Base-by-base conservation (phyloP, 1,284 basidiomycete genomes). In the Melanopsichium pennsylvanicum region DNA sequence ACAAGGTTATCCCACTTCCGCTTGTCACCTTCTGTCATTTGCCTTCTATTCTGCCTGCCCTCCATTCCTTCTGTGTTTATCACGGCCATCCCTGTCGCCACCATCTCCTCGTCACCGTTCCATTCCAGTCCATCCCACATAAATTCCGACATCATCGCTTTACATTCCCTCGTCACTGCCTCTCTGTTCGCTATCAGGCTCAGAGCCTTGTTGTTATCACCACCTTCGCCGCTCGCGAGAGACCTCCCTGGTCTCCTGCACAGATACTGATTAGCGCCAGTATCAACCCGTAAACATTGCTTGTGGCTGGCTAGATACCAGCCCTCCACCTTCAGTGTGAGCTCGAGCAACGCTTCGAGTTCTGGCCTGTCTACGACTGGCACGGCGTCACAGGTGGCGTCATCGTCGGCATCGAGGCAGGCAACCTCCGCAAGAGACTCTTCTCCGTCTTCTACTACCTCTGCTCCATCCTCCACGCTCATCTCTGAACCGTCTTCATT, bases 341-440 rank as follows among this genome's bases (percentile, higher is more conserved):
- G 52, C 60, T 51, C 60, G 47, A 62, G 25, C 34, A 37, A 26
- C 31, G 22, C 18, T 39, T 51, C 52, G 38, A 48, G 47, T 43
- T 13, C 43, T n/a, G 31, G 60, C 60, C 52, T 56, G 60, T 51
- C 60, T 29, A 47, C 43, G 52, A 48, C 38, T n/a, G 42, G 22
- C 38, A 33, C 48, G 39, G 29, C 52, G 44, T 48, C 57, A 29
- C 36, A 33, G 19, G 25, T 40, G 35, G 25, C 58, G 44, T 54
- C 45, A 34, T 6, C 38, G 27, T 38, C 41, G 35, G 36, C 48
- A 23, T 40, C 55, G 32, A n/a, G 49, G 37, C 50, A 57, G 54
- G 49, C 54, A 34, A 4, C 59, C 42, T 62, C 33, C 40, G 12
- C 40, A 19, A 32, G 40, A 42, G 5, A 12, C 23, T 46, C 37